Conservation (phyloP, 768 basidiomycete genomes). For the Suillus spraguei region DNA sequence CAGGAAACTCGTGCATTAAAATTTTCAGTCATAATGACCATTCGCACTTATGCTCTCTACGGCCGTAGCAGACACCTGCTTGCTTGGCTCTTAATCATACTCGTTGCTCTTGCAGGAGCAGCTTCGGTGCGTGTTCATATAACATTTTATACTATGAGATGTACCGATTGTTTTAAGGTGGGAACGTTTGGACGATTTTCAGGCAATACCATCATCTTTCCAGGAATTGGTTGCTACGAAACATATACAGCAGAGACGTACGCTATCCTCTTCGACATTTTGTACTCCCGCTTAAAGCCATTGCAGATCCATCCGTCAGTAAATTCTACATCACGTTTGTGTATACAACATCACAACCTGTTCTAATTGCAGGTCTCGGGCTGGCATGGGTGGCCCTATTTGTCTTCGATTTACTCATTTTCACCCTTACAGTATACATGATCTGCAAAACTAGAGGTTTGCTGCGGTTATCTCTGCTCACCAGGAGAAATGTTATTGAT, state of each 20-base stretch:
- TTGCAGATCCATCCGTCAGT: background rate
- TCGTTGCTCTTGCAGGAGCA: background rate
- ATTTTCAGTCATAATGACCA: background rate
- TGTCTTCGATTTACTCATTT: background rate
- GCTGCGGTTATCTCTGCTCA: background rate
- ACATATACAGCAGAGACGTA: background rate
- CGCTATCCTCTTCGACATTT: background rate
- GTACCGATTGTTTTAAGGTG: background rate
- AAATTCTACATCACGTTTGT: background rate
- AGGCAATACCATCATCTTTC: background rate
- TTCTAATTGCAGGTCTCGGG: background rate
- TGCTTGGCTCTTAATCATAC: background rate
- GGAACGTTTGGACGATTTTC: background rate
- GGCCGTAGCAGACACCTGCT: background rate
- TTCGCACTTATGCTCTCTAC: background rate
- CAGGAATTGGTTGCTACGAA: background rate
- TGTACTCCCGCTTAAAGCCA: background rate
- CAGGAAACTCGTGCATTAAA: background rate
- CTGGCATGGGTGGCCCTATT: background rate
- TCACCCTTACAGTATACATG: background rate
- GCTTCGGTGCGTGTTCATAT: background rate
- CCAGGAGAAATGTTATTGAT: background rate
- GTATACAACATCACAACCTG: background rate
- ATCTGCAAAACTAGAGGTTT: background rate
- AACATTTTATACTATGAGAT: background rate